phyloP scores from a whole-genome alignment of 2,329 filamentous ascomycete species.

The Plectosphaerella cucumerina region DNA sequence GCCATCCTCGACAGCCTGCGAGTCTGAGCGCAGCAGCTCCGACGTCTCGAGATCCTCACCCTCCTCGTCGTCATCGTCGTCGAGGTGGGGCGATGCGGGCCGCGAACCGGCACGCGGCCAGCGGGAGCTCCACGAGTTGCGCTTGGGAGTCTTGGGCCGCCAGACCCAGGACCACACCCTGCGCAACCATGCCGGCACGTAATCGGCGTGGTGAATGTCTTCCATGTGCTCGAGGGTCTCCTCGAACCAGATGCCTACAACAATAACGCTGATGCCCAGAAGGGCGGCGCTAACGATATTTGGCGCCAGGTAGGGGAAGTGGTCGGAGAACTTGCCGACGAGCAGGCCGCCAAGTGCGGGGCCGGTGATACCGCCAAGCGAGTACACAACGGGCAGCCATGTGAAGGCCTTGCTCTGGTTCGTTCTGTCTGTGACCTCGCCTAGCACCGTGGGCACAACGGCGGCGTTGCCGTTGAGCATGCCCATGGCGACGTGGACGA shows the following conservation, averaged over 20 bases:
- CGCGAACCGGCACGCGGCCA: slow-evolving; percentile 27
- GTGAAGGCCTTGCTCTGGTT: slow-evolving; percentile 94
- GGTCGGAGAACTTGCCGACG: slow-evolving; percentile 56
- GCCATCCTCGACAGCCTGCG: slow-evolving; percentile 43
- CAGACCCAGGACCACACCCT: slow-evolving; percentile 23
- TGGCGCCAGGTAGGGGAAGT: slow-evolving; percentile 79
- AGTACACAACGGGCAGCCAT: slow-evolving; percentile 94
- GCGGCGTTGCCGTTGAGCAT: slow-evolving; percentile 92
- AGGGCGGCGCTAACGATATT: slow-evolving; percentile 76
- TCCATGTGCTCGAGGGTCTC: slow-evolving; percentile 68
- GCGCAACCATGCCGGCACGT: slow-evolving; percentile 27
- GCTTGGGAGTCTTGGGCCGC: slow-evolving; percentile 13
- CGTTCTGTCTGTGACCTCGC: slow-evolving; percentile 89
- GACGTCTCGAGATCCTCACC: slow-evolving; percentile 16
- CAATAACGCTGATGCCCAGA: slow-evolving; percentile 65
- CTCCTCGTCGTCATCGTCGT: slow-evolving; percentile 15
- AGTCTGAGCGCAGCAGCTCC: slow-evolving; percentile 18
- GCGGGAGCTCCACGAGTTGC: slow-evolving; percentile 31
- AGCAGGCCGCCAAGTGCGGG: slow-evolving; percentile 86
- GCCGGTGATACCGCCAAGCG: slow-evolving; percentile 87
- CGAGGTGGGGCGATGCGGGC: slow-evolving; percentile 18
- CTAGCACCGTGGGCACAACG: slow-evolving; percentile 87
- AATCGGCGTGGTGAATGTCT: slow-evolving; percentile 20
- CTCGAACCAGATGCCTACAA: slow-evolving; percentile 77
- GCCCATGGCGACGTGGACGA: slow-evolving; percentile 88